These are phyloP conservation scores for Plasmodium gonderi DNA, from an alignment of 169 alveolate species.

Conservation along the genomic window DNA sequence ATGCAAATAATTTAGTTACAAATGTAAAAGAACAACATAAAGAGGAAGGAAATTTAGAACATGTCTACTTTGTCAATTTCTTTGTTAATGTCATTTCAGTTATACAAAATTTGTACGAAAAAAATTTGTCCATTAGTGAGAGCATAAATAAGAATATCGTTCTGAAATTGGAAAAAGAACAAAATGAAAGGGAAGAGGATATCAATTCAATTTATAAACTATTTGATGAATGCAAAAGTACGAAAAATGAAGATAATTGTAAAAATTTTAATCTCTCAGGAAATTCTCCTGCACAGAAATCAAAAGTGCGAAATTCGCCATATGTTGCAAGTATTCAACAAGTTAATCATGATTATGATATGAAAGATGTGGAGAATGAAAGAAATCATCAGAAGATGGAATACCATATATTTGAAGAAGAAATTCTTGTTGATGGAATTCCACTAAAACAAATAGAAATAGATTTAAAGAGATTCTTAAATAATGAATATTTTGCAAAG, in stretches of 20 bases:
- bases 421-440: constrained; percentile 20
- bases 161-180: constrained; percentile 47
- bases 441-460: constrained; percentile 46
- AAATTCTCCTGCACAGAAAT: background rate
- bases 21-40: background rate
- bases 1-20: constrained; percentile 17
- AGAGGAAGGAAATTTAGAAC: constrained; percentile 4
- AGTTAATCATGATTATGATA: background rate
- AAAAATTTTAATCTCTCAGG: background rate
- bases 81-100: constrained; percentile 45
- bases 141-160: constrained; percentile 32
- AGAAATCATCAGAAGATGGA: background rate
- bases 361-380: background rate
- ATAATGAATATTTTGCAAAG: constrained; percentile 25
- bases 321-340: too few relatives aligned
- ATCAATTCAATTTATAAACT: constrained; percentile 35
- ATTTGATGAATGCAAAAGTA: background rate
- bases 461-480: constrained; percentile 51
- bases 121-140: constrained; percentile 37
- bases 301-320: too few relatives aligned
- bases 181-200: constrained; percentile 18
- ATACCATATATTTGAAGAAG: background rate
- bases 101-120: constrained; percentile 29
- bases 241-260: background rate
- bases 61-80: constrained; percentile 30